These are phyloP conservation scores for Sparassis latifolia DNA, from an alignment of 1,284 basidiomycete genomes.

Conservation along the genomic window DNA sequence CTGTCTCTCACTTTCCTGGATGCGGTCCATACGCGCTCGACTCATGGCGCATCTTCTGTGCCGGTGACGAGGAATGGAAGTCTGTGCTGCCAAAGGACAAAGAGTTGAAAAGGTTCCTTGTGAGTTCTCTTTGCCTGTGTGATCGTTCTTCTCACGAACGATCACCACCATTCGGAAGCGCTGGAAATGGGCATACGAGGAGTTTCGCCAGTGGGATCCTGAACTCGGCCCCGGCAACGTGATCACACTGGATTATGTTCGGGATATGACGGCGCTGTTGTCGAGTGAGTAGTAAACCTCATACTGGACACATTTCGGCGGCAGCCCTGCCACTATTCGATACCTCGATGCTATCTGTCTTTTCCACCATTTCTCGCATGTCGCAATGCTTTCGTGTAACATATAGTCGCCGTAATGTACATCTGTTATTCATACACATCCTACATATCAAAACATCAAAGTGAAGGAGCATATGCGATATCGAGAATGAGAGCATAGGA, in stretches of 20 bases:
- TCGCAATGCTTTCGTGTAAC: too few relatives aligned
- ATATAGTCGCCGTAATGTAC: too few relatives aligned
- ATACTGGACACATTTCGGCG: too few relatives aligned
- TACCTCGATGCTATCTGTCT: too few relatives aligned
- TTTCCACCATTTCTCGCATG: too few relatives aligned
- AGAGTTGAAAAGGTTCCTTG: conserved; percentile 52
- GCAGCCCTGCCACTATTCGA: too few relatives aligned
- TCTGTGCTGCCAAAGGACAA: conserved; percentile 53
- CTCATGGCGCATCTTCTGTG: conserved; percentile 61
- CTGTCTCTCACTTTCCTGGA: conserved; percentile 50
- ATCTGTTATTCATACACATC: too few relatives aligned
- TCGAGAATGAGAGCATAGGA: too few relatives aligned
- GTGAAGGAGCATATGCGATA: too few relatives aligned
- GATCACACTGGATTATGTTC: conserved; percentile 16
- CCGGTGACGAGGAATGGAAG: conserved; percentile 44
- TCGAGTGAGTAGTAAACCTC: neutral
- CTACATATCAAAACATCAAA: too few relatives aligned
- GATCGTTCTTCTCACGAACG: neutral
- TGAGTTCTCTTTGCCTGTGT: conserved; percentile 21
- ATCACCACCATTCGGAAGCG: conserved; percentile 27
- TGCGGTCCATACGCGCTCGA: conserved; percentile 59
- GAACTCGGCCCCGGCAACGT: conserved; percentile 30
- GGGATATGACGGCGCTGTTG: neutral
- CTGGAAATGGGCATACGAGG: conserved; percentile 57
- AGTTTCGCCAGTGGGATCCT: conserved; percentile 44